Evolutionary conservation across 2,329 filamentous ascomycete species (phyloP), one percentile per base, ranked within the genome.

Genomic region (Trichoderma sp.): DNA sequence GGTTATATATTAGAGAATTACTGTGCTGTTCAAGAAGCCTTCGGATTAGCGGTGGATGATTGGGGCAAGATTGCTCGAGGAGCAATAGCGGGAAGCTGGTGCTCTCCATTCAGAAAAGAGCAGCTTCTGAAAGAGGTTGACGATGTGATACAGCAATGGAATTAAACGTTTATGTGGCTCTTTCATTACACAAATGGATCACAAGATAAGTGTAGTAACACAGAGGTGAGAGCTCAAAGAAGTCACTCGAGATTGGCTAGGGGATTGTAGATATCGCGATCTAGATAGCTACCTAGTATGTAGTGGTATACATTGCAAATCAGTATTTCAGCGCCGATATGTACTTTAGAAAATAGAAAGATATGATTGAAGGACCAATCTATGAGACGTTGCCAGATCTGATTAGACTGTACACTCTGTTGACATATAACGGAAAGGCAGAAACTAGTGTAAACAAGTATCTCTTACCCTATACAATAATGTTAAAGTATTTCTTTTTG

Each of bases 1-100:
- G 89, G 87, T 0, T 93, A 92, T 76, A 86, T 93, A 64, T 79
- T 91, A 61, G 89, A 91, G 72, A 93, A 93, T 72, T 93, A 75
- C 68, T 90, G 87, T 72, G 89, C 89, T 1, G 89, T 94, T 34
- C 90, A 94, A 76, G 88, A 92, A 50, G 87, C 89, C 0, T 92
- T 92, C 76, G 75, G 80, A 4, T 77, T 94, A 71, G 83, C 77
- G 25, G 78, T 88, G 4, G 77, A 80, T n/a, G 90, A 94, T 64
- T 93, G 91, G 92, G 83, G 80, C 71, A 78, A 74, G 6, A 89
- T 94, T 73, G 87, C 85, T 12, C 81, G 82, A 70, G 86, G 86
- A 42, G 83, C 86, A 22, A 87, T 93, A 12, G 80, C 86, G 69
- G 89, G 88, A 27, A 92, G 90, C 74, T 93, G 91, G 91, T 90